Percentiles rank a stretch among this genome's conserved stretches.
Evolutionary conservation across 306 rosid species (phyloP).

Genomic region (Nissolia schottii): DNA sequence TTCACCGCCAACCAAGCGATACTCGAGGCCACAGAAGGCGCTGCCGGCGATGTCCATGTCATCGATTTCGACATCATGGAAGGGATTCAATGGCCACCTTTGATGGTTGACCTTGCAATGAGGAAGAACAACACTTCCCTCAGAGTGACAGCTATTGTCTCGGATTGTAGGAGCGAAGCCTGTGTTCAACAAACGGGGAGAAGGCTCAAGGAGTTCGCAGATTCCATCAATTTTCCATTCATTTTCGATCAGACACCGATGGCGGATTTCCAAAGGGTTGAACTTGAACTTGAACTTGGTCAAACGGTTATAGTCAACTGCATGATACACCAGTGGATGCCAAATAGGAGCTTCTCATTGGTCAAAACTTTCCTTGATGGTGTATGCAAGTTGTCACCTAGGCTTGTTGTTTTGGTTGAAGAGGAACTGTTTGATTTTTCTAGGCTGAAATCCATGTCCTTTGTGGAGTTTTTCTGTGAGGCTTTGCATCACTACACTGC

Average conservation of each 20-base stretch:
- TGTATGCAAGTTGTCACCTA: conserved; percentile 44
- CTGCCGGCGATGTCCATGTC: conserved; percentile 42
- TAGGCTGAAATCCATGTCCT: conserved; percentile 47
- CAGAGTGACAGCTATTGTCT: conserved; percentile 49
- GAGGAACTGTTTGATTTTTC: conserved; percentile 56
- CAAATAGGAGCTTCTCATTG: conserved; percentile 35
- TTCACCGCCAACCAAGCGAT: conserved; percentile 78
- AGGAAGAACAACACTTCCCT: conserved; percentile 31
- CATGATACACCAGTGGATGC: conserved; percentile 53
- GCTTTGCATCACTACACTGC: conserved; percentile 65
- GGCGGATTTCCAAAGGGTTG: conserved; percentile 29
- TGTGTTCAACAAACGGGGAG: conserved; percentile 49
- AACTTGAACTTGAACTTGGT: conserved; percentile 35
- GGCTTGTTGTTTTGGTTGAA: conserved; percentile 52
- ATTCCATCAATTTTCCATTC: conserved; percentile 46
- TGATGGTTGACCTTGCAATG: conserved; percentile 62
- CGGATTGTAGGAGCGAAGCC: conserved; percentile 25
- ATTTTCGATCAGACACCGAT: conserved; percentile 38
- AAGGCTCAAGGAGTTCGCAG: conserved; percentile 56
- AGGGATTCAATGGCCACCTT: conserved; percentile 69
- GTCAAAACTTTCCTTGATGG: conserved; percentile 41
- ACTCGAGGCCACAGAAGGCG: conserved; percentile 51
- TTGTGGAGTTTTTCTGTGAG: conserved; percentile 69
- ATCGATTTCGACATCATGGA: conserved; percentile 72
- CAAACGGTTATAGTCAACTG: conserved; percentile 41